Conservation (phyloP, 208 protist species). For the Jaenimonas drosophilae region DNA sequence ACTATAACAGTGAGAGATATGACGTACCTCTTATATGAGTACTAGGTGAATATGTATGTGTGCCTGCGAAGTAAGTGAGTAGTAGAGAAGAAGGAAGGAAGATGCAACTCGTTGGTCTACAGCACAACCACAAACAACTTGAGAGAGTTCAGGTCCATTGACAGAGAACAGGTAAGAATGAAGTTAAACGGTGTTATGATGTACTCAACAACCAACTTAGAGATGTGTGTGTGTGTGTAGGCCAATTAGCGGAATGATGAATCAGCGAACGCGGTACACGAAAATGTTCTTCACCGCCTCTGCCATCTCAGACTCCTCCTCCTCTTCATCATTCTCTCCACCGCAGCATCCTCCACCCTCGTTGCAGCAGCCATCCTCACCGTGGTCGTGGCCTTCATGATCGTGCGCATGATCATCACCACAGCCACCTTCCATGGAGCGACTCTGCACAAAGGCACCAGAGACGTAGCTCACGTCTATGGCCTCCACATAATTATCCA, state of each 20-base stretch:
- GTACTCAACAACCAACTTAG: no score
- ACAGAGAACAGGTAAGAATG: no score
- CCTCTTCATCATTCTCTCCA: conserved; percentile 6
- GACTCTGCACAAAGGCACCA: not conserved
- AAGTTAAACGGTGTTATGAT: no score
- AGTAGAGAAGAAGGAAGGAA: not conserved
- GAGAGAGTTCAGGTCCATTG: no score
- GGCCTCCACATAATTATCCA: conserved; percentile 1
- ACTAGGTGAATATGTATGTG: no score
- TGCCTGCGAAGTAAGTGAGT: not conserved
- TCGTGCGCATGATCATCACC: not conserved
- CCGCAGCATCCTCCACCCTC: not conserved
- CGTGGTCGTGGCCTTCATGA: not conserved
- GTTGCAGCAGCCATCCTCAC: not conserved
- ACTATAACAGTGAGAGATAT: no score
- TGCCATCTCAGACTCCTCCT: conserved; percentile 11
- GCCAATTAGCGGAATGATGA: not conserved
- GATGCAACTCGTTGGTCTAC: no score
- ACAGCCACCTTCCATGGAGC: not conserved
- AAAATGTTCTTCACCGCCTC: conserved; percentile 30
- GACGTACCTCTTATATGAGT: no score
- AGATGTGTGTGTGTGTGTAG: no score
- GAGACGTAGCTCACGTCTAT: conserved; percentile 1
- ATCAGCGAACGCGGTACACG: conserved; percentile 41
- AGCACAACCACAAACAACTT: no score